phyloP scores from a whole-genome alignment of 768 basidiomycete genomes.

The Tylopilus felleus region DNA sequence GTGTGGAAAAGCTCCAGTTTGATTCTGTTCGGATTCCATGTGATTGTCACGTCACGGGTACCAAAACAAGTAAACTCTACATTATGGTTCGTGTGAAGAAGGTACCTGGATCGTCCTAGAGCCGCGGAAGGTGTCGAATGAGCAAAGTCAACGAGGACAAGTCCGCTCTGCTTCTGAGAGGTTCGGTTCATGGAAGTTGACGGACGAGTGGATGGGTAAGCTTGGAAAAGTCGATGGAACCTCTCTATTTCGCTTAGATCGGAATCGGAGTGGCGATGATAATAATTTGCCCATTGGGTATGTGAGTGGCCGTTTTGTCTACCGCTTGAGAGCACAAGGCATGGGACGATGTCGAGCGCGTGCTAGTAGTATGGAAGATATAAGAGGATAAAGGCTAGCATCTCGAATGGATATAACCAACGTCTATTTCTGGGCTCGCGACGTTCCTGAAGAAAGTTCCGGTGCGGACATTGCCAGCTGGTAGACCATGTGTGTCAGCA shows the following conservation, averaged over 20 bases:
- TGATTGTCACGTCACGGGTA: constrained; percentile 21
- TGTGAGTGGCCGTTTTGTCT: constrained; percentile 4
- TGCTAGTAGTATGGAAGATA: too few relatives aligned
- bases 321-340: too few relatives aligned
- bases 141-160: neutral
- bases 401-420: constrained; percentile 10
- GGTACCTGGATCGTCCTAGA: constrained; percentile 31
- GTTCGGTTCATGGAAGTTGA: neutral
- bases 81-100: constrained; percentile 21
- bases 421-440: constrained; percentile 18
- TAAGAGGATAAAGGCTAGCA: constrained; percentile 8
- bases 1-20: neutral
- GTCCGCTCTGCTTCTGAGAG: neutral
- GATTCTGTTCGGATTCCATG: constrained; percentile 6
- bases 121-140: constrained; percentile 28
- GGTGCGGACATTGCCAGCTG: constrained; percentile 7
- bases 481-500: constrained; percentile 12
- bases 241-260: constrained; percentile 32
- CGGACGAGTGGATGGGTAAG: neutral
- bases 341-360: constrained; percentile 1
- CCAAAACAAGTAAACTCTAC: constrained; percentile 22
- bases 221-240: neutral
- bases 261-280: constrained; percentile 26
- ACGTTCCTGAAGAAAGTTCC: constrained; percentile 20
- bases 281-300: constrained; percentile 11